phyloP scores from a whole-genome alignment of 2,329 filamentous ascomycete genomes.

The Laburnicola sp. region DNA sequence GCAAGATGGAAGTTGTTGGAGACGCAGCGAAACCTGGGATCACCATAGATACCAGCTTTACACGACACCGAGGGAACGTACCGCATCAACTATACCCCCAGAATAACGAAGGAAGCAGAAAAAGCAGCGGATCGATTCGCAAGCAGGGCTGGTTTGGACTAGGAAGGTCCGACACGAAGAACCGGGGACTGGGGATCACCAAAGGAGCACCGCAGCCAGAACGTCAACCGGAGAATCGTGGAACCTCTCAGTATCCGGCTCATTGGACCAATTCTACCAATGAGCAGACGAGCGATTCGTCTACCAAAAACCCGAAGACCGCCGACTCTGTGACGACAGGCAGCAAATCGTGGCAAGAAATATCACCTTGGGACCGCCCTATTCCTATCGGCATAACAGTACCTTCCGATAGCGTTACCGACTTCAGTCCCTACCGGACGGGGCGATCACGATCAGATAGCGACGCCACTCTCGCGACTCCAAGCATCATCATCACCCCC shows the following conservation, averaged over 20 bases:
- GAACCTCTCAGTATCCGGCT: not conserved
- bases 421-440: slow-evolving; percentile 39
- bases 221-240: slow-evolving; percentile 3
- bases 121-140: slow-evolving; percentile 23
- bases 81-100: slow-evolving; percentile 51
- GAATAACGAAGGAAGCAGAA: slow-evolving; percentile 21
- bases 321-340: slow-evolving; percentile 35
- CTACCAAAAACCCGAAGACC: slow-evolving; percentile 30
- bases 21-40: slow-evolving; percentile 66
- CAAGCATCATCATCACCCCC: slow-evolving; percentile 58
- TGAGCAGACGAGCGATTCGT: slow-evolving; percentile 5
- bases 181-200: slow-evolving; percentile 41
- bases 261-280: slow-evolving; percentile 20
- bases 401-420: slow-evolving; percentile 57
- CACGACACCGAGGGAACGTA: slow-evolving; percentile 50
- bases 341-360: slow-evolving; percentile 48
- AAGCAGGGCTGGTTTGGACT: slow-evolving; percentile 39
- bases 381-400: slow-evolving; percentile 74
- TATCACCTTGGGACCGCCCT: slow-evolving; percentile 70
- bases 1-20: slow-evolving; percentile 61
- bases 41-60: slow-evolving; percentile 70
- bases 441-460: slow-evolving; percentile 44
- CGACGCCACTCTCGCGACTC: slow-evolving; percentile 47
- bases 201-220: slow-evolving; percentile 40
- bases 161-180: slow-evolving; percentile 30